Conservation (phyloP, 192 early-diverging fungal genomes). For the Spizellomyces sp. region DNA sequence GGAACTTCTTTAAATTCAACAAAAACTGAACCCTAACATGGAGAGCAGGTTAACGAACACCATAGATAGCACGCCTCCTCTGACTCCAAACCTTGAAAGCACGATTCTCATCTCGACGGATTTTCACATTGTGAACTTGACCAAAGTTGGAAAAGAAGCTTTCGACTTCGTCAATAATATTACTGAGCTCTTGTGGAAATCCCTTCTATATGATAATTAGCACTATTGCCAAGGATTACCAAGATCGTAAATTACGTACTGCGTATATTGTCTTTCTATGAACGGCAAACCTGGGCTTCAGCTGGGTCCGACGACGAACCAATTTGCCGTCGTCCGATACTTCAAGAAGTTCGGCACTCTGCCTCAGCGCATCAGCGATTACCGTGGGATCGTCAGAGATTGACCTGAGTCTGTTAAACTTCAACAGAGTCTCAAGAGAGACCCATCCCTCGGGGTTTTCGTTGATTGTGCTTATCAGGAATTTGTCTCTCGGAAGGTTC, state of each 20-base stretch:
- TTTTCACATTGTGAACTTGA: neutral
- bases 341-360: neutral
- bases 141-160: conserved; percentile 5
- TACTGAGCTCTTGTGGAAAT: conserved; percentile 2
- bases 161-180: conserved; percentile 1
- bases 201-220: conserved; percentile 3
- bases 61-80: too few species aligned
- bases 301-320: conserved; percentile 4
- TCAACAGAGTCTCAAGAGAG: conserved; percentile 4
- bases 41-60: too few species aligned
- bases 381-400: neutral
- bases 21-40: conserved; percentile 17
- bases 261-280: conserved; percentile 3
- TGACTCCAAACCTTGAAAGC: neutral
- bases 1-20: conserved; percentile 3
- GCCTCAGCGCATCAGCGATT: neutral
- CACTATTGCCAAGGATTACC: neutral
- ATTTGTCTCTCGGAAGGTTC: conserved; percentile 2
- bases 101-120: conserved; percentile 1
- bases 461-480: conserved; percentile 1
- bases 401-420: conserved; percentile 4
- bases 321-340: neutral
- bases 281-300: neutral
- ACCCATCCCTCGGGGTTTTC: conserved; percentile 5
- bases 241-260: neutral